Conservation (phyloP, 352 stramenopile genomes). For the Elongisporangium anandrum region DNA sequence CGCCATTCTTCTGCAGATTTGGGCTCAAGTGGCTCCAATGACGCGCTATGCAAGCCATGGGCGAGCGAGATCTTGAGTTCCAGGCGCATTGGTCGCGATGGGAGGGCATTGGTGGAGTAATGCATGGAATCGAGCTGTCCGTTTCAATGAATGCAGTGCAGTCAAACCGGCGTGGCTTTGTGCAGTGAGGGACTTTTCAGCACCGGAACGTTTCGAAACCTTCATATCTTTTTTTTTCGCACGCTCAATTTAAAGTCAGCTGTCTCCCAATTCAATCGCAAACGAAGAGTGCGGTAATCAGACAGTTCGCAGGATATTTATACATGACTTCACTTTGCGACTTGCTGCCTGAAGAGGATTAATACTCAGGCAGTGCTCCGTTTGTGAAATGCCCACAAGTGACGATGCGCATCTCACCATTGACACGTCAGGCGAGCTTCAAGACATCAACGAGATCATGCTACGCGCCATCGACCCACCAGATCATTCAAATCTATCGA, state of each 20-base stretch:
- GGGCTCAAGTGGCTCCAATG: too few species aligned
- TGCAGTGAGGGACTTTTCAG: background rate
- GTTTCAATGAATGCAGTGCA: too few species aligned
- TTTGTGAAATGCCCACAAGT: background rate
- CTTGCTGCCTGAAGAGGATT: too few species aligned
- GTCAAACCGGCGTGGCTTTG: background rate
- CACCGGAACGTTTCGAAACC: background rate
- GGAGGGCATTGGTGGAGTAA: too few species aligned
- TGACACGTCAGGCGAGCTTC: background rate
- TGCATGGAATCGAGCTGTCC: too few species aligned
- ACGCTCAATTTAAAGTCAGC: background rate
- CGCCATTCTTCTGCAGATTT: too few species aligned
- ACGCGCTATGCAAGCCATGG: conserved; percentile 1
- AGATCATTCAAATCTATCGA: conserved; percentile 19
- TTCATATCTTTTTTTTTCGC: background rate
- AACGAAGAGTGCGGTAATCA: background rate
- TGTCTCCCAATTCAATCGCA: background rate
- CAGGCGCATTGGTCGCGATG: too few species aligned
- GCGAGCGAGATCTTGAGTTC: too few species aligned
- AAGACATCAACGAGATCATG: conserved; percentile 16
- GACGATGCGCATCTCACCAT: background rate
- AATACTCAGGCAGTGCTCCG: background rate
- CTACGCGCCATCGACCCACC: conserved; percentile 28
- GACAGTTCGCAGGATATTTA: background rate
- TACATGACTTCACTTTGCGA: background rate